Base-by-base conservation (phyloP, 2,329 filamentous ascomycete genomes). In the Pseudogymnoascus sp. region DNA sequence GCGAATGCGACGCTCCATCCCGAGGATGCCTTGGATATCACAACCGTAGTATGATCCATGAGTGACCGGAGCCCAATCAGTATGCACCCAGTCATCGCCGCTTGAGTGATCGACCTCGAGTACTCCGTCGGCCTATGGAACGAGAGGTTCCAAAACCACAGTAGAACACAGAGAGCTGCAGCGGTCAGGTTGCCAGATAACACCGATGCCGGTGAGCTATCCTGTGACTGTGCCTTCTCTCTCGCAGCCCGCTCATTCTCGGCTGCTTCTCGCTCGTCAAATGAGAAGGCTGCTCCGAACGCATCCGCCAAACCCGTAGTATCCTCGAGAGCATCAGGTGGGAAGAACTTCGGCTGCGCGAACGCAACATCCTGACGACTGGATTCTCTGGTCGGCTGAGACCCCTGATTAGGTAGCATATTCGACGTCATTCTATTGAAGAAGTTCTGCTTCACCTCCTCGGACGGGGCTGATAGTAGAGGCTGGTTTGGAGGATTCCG, bases 341-440 rank as follows among this genome's bases (percentile, higher is more conserved):
- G 82, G 70, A 85, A 86, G 72, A 85, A 82, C n/a, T 73, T 81
- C 1, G 83, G 84, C 54, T 83, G 81, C 62, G 83, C 79, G 9
- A 22, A 14, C 35, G 12, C 34, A 20, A 12, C 28, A 34, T 43
- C 38, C 58, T 22, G 50, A 57, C 30, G 22, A 9, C 39, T 60
- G 2, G 37, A 18, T n/a, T 34, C 35, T 11, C 28, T 16, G 14
- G 16, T 9, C 7, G 30, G 50, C 54, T 14, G 32, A 18, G 54
- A n/a, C 18, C 41, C n/a, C 6, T 47, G 37, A 16, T 9, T 14
- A 2, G 28, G 37, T 3, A 35, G 12, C 20, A 25, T 14, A 38
- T 61, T 38, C 54, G 50, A 12, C 61, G 65, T 65, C 14, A 67
- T 63, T 4, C 61, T 65, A 20, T 66, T 70, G 69, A 85, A 85